Base-by-base conservation (phyloP, 805 yeast genomes). In the Brettanomyces nanus region DNA sequence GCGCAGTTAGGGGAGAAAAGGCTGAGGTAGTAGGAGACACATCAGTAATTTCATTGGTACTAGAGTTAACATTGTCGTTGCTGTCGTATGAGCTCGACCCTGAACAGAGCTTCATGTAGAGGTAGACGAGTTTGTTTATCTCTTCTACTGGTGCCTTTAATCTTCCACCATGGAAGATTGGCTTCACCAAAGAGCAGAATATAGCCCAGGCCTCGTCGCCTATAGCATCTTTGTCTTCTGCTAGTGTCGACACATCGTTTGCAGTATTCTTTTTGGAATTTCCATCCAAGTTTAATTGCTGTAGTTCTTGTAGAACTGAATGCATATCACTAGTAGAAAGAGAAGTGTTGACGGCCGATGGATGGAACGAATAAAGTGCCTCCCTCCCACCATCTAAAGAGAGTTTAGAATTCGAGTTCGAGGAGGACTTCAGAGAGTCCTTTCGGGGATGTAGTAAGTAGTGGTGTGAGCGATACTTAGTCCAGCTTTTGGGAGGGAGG, bases 131-230 rank as follows among this genome's bases (percentile, higher is more conserved):
- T 32, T 64, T 66, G 47, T 75, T 76, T 18, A 72, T 55, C 47
- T 77, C 80, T 44, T 77, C 84, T 3, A 77, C 66, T 0, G 81
- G 77, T 0, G 69, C 67, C 15, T 69, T 60, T 28, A 75, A 46
- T 4, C 61, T 58, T 22, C 68, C 73, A n/a, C 73, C 69, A 36
- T 53, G 51, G 47, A 76, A 77, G 6, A 77, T 44, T 1, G 79
- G 72, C 19, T 63, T 50, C 0, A 70, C 59, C 5, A 66, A 49
- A 3, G 64, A 51, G 7, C 66, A 56, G 1, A 77, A 54, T 6
- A 71, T 52, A 2, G 65, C 50, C 77, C 79, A 75, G 2, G 77
- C 61, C 19, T 69, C 70, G 41, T 69, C 74, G 4, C 73, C 66
- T 25, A 63, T 52, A 6, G 54, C 56, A 20, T 63, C 71, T 19